These are phyloP conservation scores for Artemisia argyi DNA, from an alignment of 129 eudicot species.

Conservation along the genomic window DNA sequence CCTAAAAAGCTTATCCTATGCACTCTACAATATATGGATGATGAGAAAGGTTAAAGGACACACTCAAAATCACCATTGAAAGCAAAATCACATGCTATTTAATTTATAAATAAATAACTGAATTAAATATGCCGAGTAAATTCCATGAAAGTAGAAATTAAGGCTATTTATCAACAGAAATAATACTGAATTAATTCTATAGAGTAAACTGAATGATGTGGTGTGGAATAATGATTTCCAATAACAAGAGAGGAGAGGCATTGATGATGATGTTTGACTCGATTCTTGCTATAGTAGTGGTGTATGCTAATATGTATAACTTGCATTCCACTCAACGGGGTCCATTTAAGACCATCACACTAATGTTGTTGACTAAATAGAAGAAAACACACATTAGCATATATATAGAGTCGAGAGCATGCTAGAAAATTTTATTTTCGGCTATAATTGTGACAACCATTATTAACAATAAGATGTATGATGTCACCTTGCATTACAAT, in stretches of 20 bases:
- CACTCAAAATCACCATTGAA: not conserved
- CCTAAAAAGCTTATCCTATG: too few species aligned
- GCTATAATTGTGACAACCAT: too few species aligned
- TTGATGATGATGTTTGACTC: conserved; percentile 33
- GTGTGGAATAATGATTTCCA: conserved; percentile 21
- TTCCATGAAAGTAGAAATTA: conserved; percentile 5
- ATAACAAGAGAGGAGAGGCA: conserved; percentile 25
- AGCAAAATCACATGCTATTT: too few species aligned
- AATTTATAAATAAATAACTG: not conserved
- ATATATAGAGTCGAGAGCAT: too few species aligned
- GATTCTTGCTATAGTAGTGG: not conserved
- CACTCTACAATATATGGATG: too few species aligned
- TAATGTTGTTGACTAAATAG: not conserved
- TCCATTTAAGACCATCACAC: conserved; percentile 16
- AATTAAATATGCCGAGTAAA: not conserved
- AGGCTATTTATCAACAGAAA: conserved; percentile 6
- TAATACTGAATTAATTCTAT: not conserved
- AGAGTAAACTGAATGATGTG: conserved; percentile 23
- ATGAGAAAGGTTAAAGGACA: too few species aligned
- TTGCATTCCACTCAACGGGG: conserved; percentile 17
- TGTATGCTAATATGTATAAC: not conserved
- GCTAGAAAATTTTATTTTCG: too few species aligned
- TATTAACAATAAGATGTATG: too few species aligned
- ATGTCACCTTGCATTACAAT: too few species aligned
- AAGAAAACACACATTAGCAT: too few species aligned